Base-by-base conservation (phyloP, 1,284 basidiomycete species). In the Pulchroboletus neoregius region DNA sequence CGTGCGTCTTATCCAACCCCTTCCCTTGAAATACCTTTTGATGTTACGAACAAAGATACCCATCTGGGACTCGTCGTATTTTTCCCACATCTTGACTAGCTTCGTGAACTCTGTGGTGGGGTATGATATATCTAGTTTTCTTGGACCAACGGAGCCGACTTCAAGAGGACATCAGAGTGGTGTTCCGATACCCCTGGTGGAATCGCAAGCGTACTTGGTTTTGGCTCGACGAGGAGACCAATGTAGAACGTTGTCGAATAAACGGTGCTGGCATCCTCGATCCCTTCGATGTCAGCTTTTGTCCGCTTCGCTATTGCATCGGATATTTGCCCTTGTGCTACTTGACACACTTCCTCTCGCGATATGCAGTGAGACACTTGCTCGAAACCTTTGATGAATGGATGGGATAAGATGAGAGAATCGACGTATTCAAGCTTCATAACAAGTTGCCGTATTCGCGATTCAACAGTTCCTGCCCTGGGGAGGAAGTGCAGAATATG, bases 391-490 rank as follows among this genome's bases (percentile, higher is more conserved):
- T 93, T 94, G 67, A 92, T 81, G 69, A 91, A 96, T 15, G 96
- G 96, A 73, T 99, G 96, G 23, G 94, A 95, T 48, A 94, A 75
- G 46, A 84, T 82, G 58, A 99, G 76, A 45, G 91, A 87, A 51
- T 97, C 94, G 55, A 95, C 91, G 61, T 87, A 88, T 75, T 99
- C 96, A 46, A 99, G 84, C 71, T 96, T 96, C 84, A 95, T 94
- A 42, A 99, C 92, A 18, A 99, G 78, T 66, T 94, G 94, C 43
- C 96, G 85, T 70, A 99, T 79, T 60, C 90, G 83, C 38, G 94
- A 97, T 71, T 99, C 95, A n/a, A 99, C 96, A 20, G 93, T 94
- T 41, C 94, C 94, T 39, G 89, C 75, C 90, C 90, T 92, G 50
- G 0, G 35, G 27, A 45, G 20, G 38, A 62, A 58, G 63, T 66